Evolutionary conservation across 352 stramenopile genomes (phyloP).

Genomic region (Pythium brassicae): DNA sequence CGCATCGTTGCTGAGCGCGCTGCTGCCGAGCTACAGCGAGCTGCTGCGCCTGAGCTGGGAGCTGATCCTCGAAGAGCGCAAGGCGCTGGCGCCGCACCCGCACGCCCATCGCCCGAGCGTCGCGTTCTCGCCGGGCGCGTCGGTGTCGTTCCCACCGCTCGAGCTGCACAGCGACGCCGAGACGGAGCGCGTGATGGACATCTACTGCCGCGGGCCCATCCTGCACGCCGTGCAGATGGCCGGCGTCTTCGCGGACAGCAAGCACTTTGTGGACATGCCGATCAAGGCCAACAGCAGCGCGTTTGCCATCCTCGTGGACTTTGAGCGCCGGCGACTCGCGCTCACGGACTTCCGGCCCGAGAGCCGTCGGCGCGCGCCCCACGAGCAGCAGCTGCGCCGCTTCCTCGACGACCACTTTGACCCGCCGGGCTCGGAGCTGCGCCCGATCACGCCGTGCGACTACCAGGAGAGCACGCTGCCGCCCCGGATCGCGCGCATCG

Average conservation of each 20-base stretch:
- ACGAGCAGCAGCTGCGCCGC: slow-evolving; percentile 36
- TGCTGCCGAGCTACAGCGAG: neutral
- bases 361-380: slow-evolving; percentile 6
- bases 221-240: slow-evolving; percentile 71
- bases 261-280: slow-evolving; percentile 93
- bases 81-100: neutral
- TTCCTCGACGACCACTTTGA: slow-evolving; percentile 87
- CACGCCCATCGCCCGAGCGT: neutral
- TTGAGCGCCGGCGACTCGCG: slow-evolving; percentile 44
- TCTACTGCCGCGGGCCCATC: slow-evolving; percentile 67
- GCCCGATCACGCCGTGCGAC: slow-evolving; percentile 64
- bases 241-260: slow-evolving; percentile 85
- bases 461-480: slow-evolving; percentile 49
- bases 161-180: slow-evolving; percentile 34
- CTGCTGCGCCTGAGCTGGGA: neutral
- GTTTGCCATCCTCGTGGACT: slow-evolving; percentile 70
- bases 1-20: neutral
- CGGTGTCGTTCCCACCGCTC: slow-evolving; percentile 12
- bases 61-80: neutral
- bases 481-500: slow-evolving; percentile 49
- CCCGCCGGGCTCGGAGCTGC: slow-evolving; percentile 66
- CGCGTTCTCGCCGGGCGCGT: neutral
- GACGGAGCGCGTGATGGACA: slow-evolving; percentile 59
- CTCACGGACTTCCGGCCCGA: slow-evolving; percentile 43
- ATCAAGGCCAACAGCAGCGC: slow-evolving; percentile 76